These are phyloP conservation scores for Termitomyces sp. DNA, from an alignment of 768 basidiomycete species.

Conservation along the genomic window DNA sequence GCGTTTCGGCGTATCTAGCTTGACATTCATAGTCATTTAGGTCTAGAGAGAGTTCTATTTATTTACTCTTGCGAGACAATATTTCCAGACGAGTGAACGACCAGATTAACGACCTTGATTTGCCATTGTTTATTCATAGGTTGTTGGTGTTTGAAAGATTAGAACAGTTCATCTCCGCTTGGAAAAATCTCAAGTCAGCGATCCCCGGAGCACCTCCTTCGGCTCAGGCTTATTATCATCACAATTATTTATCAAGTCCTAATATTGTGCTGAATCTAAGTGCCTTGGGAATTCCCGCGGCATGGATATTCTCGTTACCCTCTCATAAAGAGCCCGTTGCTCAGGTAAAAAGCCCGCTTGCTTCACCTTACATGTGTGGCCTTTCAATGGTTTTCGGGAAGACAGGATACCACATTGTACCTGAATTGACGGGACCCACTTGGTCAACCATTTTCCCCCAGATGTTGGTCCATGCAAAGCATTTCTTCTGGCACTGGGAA, in stretches of 20 bases:
- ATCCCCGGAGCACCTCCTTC: neutral
- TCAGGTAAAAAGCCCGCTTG: neutral
- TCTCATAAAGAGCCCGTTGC: neutral
- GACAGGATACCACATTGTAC: neutral
- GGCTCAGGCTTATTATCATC: neutral
- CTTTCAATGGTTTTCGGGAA: neutral
- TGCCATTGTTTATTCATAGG: conserved; percentile 2
- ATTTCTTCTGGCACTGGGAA: neutral
- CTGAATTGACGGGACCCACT: neutral
- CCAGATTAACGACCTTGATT: neutral
- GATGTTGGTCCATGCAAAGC: neutral
- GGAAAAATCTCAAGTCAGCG: neutral
- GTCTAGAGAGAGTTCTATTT: neutral
- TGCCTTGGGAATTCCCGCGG: neutral
- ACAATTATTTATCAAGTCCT: neutral
- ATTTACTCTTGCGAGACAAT: neutral
- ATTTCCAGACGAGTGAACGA: neutral
- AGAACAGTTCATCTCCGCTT: neutral
- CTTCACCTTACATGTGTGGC: neutral
- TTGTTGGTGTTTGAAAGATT: neutral
- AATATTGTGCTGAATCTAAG: neutral
- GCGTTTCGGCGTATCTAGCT: conserved; percentile 17
- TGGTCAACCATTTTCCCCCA: neutral
- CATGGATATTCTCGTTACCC: neutral
- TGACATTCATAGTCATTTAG: conserved; percentile 9